Percentiles rank a stretch among this genome's conserved stretches.
Evolutionary conservation across 768 basidiomycete genomes (phyloP).

Genomic region (Calocybe indica): DNA sequence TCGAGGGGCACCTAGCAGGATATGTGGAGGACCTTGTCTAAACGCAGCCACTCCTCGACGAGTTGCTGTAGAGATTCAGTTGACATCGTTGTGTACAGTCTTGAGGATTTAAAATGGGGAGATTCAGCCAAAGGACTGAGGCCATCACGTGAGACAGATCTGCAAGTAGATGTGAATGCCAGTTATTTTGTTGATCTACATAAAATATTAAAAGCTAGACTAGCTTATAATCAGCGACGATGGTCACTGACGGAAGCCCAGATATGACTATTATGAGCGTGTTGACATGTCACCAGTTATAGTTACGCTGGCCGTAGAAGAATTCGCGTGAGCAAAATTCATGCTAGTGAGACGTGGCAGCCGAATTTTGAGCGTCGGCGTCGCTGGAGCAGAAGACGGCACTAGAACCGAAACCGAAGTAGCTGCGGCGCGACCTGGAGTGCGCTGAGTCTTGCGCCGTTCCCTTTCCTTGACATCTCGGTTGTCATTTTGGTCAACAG

Average conservation of each 20-base stretch:
- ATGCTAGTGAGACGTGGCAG: slow-evolving; percentile 23
- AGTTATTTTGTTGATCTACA: not conserved
- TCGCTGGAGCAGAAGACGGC: slow-evolving; percentile 23
- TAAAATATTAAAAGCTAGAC: not conserved
- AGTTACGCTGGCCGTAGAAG: not conserved
- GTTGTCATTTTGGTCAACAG: slow-evolving; percentile 15
- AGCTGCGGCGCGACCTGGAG: slow-evolving; percentile 19
- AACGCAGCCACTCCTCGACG: slow-evolving; percentile 31
- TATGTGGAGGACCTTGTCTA: slow-evolving; percentile 26
- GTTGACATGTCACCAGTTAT: not conserved
- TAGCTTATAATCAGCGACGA: too few species aligned
- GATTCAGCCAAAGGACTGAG: not conserved
- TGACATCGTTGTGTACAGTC: slow-evolving; percentile 8
- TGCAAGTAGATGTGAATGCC: not conserved
- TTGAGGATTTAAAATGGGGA: not conserved
- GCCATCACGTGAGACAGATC: not conserved
- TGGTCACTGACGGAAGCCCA: too few species aligned
- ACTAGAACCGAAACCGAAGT: slow-evolving; percentile 14
- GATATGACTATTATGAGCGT: too few species aligned
- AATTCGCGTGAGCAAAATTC: not conserved
- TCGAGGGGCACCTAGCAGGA: too few species aligned
- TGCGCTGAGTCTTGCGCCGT: slow-evolving; percentile 21
- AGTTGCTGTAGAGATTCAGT: slow-evolving; percentile 27
- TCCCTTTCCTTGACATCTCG: slow-evolving; percentile 19
- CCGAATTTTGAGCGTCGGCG: slow-evolving; percentile 51